These are phyloP conservation scores for Starmerella etchellsii DNA, from an alignment of 805 yeast genomes.

Conservation along the genomic window DNA sequence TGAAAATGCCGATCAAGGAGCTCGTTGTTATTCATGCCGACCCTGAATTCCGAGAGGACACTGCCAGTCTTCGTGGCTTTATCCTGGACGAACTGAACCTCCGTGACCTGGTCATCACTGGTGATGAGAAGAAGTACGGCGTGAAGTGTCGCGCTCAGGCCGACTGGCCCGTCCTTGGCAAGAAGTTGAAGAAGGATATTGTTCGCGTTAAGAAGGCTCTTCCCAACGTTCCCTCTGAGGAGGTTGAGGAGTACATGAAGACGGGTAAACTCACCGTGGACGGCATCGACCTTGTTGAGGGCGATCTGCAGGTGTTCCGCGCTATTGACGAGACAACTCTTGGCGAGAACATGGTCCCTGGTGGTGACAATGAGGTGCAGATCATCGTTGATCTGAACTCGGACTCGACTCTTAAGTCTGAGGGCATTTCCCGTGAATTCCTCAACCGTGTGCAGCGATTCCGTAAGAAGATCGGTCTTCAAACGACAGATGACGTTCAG, in stretches of 20 bases:
- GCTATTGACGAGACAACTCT: constrained; percentile 56
- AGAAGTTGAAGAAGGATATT: constrained; percentile 87
- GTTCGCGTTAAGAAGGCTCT: constrained; percentile 89
- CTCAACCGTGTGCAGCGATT: constrained; percentile 94
- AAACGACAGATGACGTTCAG: constrained; percentile 86
- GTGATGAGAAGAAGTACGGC: constrained; percentile 82
- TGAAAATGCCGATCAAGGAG: constrained; percentile 87
- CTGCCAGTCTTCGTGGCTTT: constrained; percentile 63
- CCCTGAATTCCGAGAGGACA: constrained; percentile 56
- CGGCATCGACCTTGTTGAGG: constrained; percentile 74
- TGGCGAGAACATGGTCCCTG: constrained; percentile 65
- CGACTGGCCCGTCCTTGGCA: constrained; percentile 98
- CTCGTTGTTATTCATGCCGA: constrained; percentile 79
- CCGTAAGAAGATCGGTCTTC: constrained; percentile 90
- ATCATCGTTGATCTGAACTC: constrained; percentile 78
- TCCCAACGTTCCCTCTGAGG: constrained; percentile 66
- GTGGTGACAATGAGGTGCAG: constrained; percentile 81
- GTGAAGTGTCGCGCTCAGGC: constrained; percentile 91
- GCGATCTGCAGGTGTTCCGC: constrained; percentile 82
- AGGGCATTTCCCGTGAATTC: constrained; percentile 93
- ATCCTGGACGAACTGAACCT: constrained; percentile 86
- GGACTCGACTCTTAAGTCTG: constrained; percentile 78
- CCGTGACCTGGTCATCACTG: constrained; percentile 72
- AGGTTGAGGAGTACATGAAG: constrained; percentile 61
- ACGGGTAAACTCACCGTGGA: constrained; percentile 72